These are phyloP conservation scores for Tilletia caries DNA, from an alignment of 1,284 basidiomycete genomes.

Conservation along the genomic window DNA sequence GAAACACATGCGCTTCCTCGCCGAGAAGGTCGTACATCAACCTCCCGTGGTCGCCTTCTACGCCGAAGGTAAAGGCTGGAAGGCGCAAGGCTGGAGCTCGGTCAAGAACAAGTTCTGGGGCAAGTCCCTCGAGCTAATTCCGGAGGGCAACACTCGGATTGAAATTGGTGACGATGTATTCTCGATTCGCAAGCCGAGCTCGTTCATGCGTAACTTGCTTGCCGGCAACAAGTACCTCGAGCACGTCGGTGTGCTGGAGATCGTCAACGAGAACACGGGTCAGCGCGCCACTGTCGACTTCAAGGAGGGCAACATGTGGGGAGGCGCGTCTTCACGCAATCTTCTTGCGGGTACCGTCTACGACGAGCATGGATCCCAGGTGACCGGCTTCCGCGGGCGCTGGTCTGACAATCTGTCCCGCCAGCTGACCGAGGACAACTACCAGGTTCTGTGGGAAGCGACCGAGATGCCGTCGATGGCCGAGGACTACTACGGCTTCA, in stretches of 20 bases:
- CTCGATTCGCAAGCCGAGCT: slow-evolving; percentile 42
- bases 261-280: slow-evolving; percentile 43
- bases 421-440: slow-evolving; percentile 44
- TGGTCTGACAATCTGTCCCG: slow-evolving; percentile 44
- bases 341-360: slow-evolving; percentile 41
- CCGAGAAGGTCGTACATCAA: slow-evolving; percentile 52
- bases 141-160: slow-evolving; percentile 39
- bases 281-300: slow-evolving; percentile 43
- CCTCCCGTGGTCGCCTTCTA: slow-evolving; percentile 49
- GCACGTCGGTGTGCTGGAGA: slow-evolving; percentile 49
- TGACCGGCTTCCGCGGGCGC: slow-evolving; percentile 40
- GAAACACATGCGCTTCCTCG: slow-evolving; percentile 43
- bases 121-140: slow-evolving; percentile 50
- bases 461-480: slow-evolving; percentile 42
- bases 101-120: slow-evolving; percentile 55
- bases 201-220: slow-evolving; percentile 52
- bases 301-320: slow-evolving; percentile 51
- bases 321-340: slow-evolving; percentile 39
- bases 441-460: slow-evolving; percentile 49
- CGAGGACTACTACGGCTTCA: slow-evolving; percentile 51
- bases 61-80: slow-evolving; percentile 50
- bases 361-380: slow-evolving; percentile 36
- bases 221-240: slow-evolving; percentile 54
- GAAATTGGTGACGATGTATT: slow-evolving; percentile 48
- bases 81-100: slow-evolving; percentile 35